A percentile compares a stretch with the other conserved stretches of the same genome.
Conservation (phyloP, 805 yeast species). For the Saccharomycopsis malanga region DNA sequence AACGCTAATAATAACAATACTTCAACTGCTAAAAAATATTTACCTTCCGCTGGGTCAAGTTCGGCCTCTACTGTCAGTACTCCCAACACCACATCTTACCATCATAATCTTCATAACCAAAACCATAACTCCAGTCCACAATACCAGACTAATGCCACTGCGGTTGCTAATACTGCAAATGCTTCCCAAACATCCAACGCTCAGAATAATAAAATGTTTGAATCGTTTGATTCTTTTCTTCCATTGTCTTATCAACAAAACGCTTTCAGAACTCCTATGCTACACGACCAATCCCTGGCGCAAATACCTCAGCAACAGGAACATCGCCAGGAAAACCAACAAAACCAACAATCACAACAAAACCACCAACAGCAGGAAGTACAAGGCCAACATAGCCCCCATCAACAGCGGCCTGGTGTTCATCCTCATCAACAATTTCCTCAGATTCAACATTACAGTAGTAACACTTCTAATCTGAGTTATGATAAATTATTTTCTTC, state of each 20-base stretch:
- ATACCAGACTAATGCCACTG: background rate
- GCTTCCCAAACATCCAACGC: background rate
- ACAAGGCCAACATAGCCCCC: background rate
- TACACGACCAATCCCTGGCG: too few relatives aligned
- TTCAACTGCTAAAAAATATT: too few relatives aligned
- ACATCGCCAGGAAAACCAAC: background rate
- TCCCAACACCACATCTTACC: too few relatives aligned
- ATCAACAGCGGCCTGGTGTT: background rate
- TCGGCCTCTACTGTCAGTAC: too few relatives aligned
- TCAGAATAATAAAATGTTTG: slow-evolving; percentile 1
- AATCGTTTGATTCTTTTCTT: slow-evolving; percentile 1
- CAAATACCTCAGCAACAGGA: background rate
- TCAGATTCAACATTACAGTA: too few relatives aligned
- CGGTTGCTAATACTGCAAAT: background rate
- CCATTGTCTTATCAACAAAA: background rate
- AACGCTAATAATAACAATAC: background rate
- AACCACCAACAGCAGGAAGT: slow-evolving; percentile 1
- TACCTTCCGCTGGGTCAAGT: too few relatives aligned
- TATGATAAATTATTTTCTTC: too few relatives aligned
- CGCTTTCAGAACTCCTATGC: background rate
- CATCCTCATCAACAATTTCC: background rate
- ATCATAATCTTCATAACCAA: too few relatives aligned
- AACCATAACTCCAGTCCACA: background rate
- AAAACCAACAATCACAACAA: slow-evolving; percentile 2
- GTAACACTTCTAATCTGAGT: too few relatives aligned